These are phyloP conservation scores for Yarrowia sp. DNA, from an alignment of 805 yeast species.

Conservation along the genomic window DNA sequence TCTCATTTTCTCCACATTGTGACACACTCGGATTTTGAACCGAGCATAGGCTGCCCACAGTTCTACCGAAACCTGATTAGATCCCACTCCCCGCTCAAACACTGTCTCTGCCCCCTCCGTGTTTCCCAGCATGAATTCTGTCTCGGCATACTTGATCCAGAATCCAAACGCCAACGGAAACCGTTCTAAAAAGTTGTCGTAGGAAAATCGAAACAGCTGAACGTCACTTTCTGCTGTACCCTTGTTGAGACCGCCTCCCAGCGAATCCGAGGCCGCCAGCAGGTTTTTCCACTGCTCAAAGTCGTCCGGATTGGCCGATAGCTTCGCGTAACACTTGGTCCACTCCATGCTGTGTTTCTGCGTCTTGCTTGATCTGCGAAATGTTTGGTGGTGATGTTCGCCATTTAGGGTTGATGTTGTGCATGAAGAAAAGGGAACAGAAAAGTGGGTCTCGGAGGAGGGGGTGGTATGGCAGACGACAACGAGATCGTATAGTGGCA, in stretches of 20 bases:
- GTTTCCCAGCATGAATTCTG: conserved; percentile 49
- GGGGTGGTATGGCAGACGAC: too few relatives aligned
- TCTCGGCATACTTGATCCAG: conserved; percentile 54
- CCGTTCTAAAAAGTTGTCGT: conserved; percentile 47
- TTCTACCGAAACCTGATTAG: conserved; percentile 48
- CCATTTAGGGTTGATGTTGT: conserved; percentile 29
- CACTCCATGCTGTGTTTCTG: conserved; percentile 41
- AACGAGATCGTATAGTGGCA: too few relatives aligned
- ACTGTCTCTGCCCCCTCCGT: conserved; percentile 49
- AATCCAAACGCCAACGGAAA: conserved; percentile 54
- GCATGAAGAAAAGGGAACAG: not conserved
- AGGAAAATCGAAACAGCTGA: conserved; percentile 46
- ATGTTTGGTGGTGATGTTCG: conserved; percentile 25
- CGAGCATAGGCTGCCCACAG: conserved; percentile 52
- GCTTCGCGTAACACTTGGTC: conserved; percentile 40
- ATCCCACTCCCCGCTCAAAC: conserved; percentile 49
- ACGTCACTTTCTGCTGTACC: conserved; percentile 46
- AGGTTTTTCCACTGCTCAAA: conserved; percentile 50
- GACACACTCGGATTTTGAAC: conserved; percentile 48
- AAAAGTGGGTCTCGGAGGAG: too few relatives aligned
- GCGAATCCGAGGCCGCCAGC: conserved; percentile 46
- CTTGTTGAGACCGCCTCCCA: conserved; percentile 49
- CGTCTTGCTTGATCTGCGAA: conserved; percentile 4
- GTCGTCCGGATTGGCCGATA: conserved; percentile 46
- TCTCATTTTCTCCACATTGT: conserved; percentile 42